phyloP scores from a whole-genome alignment of 208 protist species.

The Trypanosoma platydactyli region DNA sequence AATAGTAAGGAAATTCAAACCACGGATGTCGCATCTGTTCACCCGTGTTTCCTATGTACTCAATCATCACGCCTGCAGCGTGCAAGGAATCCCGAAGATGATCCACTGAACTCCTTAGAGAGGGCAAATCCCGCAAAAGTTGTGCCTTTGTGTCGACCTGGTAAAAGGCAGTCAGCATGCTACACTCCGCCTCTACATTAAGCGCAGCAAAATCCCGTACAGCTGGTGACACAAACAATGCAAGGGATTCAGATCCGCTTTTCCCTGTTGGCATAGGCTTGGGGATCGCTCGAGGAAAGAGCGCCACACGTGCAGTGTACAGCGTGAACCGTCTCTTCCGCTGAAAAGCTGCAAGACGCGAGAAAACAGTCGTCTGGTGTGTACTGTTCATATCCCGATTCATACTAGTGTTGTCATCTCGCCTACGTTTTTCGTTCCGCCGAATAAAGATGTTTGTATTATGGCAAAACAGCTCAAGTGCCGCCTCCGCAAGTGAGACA shows the following conservation, averaged over 20 bases:
- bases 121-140: slow-evolving; percentile 54
- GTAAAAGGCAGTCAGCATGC: slow-evolving; percentile 56
- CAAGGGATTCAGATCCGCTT: not conserved
- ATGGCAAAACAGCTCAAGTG: slow-evolving; percentile 39
- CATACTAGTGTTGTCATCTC: not conserved
- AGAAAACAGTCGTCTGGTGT: slow-evolving; percentile 17
- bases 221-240: slow-evolving; percentile 52
- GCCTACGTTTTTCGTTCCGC: slow-evolving; percentile 23
- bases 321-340: slow-evolving; percentile 47
- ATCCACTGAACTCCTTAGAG: slow-evolving; percentile 20
- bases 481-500: slow-evolving; percentile 46
- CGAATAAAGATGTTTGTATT: slow-evolving; percentile 48
- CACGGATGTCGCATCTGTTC: slow-evolving; percentile 15
- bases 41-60: not conserved
- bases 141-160: slow-evolving; percentile 51
- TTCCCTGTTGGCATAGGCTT: not conserved
- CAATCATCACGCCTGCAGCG: slow-evolving; percentile 9
- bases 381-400: not conserved
- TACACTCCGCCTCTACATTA: slow-evolving; percentile 55
- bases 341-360: slow-evolving; percentile 34
- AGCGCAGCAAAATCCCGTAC: slow-evolving; percentile 45
- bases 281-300: slow-evolving; percentile 44
- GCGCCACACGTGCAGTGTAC: slow-evolving; percentile 52
- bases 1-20: slow-evolving; percentile 33
- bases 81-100: slow-evolving; percentile 12